These are phyloP conservation scores for Fulvia fulva DNA, from an alignment of 2,329 filamentous ascomycete species.

Conservation along the genomic window DNA sequence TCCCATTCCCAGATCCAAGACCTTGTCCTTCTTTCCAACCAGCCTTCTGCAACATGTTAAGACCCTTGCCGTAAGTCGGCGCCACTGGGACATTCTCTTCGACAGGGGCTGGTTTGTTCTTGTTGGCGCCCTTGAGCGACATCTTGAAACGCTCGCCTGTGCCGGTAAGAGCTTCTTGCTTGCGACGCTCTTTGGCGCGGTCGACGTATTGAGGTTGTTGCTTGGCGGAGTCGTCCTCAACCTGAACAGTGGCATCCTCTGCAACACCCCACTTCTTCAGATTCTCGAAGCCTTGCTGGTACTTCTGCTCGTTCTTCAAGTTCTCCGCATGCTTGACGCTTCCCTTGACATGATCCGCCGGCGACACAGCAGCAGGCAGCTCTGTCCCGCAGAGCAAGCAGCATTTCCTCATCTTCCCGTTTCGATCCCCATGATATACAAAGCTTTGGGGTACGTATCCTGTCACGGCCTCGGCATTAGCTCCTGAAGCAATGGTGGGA, in stretches of 20 bases:
- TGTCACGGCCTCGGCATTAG: slow-evolving; percentile 10
- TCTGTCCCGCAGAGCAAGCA: slow-evolving; percentile 28
- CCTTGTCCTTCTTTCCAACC: slow-evolving; percentile 65
- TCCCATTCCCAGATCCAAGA: slow-evolving; percentile 58
- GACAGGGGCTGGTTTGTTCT: slow-evolving; percentile 28
- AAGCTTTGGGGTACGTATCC: slow-evolving; percentile 12
- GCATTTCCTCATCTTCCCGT: slow-evolving; percentile 14
- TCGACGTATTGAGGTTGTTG: slow-evolving; percentile 52
- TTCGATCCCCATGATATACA: slow-evolving; percentile 5
- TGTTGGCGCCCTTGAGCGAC: slow-evolving; percentile 24
- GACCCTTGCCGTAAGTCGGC: slow-evolving; percentile 32
- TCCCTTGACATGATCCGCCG: slow-evolving; percentile 57
- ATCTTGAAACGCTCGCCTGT: slow-evolving; percentile 18
- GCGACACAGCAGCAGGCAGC: slow-evolving; percentile 9
- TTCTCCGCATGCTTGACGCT: slow-evolving; percentile 56
- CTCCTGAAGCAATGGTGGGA: slow-evolving; percentile 11
- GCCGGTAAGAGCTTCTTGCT: slow-evolving; percentile 53
- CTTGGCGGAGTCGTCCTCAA: slow-evolving; percentile 3
- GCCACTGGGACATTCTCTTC: slow-evolving; percentile 15
- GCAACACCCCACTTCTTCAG: slow-evolving; percentile 17
- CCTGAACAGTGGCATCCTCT: slow-evolving; percentile 18
- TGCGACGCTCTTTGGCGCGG: slow-evolving; percentile 63
- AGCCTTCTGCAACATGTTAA: slow-evolving; percentile 63
- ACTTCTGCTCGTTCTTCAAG: slow-evolving; percentile 48
- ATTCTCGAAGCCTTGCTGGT: slow-evolving; percentile 26